These are phyloP conservation scores for Byssochlamys sp. DNA, from an alignment of 2,329 filamentous ascomycete genomes.

Conservation along the genomic window DNA sequence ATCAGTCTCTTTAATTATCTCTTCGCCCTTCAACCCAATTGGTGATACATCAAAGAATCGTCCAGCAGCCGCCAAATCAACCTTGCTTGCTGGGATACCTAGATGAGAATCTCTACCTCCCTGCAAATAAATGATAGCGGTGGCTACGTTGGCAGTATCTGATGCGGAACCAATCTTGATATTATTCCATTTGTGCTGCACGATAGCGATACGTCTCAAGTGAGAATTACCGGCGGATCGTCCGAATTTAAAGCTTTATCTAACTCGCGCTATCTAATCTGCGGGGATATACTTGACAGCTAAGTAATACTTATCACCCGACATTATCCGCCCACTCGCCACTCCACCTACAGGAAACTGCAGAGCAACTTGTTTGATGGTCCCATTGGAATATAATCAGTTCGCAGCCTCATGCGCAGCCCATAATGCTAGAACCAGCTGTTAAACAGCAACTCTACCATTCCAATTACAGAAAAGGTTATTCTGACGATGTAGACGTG, in stretches of 20 bases:
- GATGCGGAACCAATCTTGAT: background rate
- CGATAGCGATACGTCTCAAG: background rate
- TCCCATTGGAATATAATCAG: background rate
- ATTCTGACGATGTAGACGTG: constrained; percentile 37
- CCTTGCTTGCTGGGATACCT: background rate
- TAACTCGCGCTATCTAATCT: background rate
- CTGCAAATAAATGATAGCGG: background rate
- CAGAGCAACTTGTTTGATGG: background rate
- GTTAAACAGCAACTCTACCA: background rate
- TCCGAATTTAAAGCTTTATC: background rate
- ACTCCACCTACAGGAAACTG: background rate
- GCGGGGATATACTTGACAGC: background rate
- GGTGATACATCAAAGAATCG: background rate
- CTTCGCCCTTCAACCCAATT: background rate
- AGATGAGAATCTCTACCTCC: background rate
- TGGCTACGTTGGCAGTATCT: background rate
- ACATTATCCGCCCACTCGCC: background rate
- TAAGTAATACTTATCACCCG: background rate
- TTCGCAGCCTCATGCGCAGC: background rate
- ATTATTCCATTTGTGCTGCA: background rate
- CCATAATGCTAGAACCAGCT: background rate
- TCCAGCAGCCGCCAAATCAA: background rate
- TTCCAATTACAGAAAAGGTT: constrained; percentile 18
- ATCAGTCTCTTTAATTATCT: background rate
- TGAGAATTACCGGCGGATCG: background rate